These are phyloP conservation scores for Penicillium psychrofluorescens DNA, from an alignment of 495 filamentous ascomycete species.

Conservation along the genomic window DNA sequence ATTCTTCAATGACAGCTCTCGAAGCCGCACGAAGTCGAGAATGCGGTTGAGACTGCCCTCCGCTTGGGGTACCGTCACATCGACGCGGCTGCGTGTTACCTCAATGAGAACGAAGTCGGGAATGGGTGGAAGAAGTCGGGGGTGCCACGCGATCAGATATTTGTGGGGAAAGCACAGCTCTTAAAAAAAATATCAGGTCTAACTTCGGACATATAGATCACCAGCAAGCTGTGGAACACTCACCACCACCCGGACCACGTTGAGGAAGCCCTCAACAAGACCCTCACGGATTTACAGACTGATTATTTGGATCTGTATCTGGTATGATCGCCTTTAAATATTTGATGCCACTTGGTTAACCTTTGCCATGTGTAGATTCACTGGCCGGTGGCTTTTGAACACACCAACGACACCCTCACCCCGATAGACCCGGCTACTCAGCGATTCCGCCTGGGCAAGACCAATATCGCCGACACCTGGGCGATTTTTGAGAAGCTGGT, in stretches of 20 bases:
- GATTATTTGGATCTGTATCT: slow-evolving; percentile 37
- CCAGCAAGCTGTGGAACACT: slow-evolving; percentile 40
- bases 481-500: slow-evolving; percentile 63
- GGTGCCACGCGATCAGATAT: slow-evolving; percentile 33
- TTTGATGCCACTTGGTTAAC: background rate
- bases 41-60: slow-evolving; percentile 41
- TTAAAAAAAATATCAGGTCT: background rate
- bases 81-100: slow-evolving; percentile 29
- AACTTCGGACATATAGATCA: slow-evolving; percentile 12
- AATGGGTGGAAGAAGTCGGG: slow-evolving; percentile 35
- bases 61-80: slow-evolving; percentile 43
- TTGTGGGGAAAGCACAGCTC: slow-evolving; percentile 20
- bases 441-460: slow-evolving; percentile 27
- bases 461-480: slow-evolving; percentile 50
- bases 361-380: slow-evolving; percentile 20
- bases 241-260: slow-evolving; percentile 35
- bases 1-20: slow-evolving; percentile 27
- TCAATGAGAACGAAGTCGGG: slow-evolving; percentile 38
- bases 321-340: slow-evolving; percentile 25
- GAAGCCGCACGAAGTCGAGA: slow-evolving; percentile 40
- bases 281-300: slow-evolving; percentile 33
- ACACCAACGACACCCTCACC: slow-evolving; percentile 45
- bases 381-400: slow-evolving; percentile 51
- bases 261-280: slow-evolving; percentile 34
- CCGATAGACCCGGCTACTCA: slow-evolving; percentile 26